Percentiles rank a stretch among this genome's conserved stretches.
Conservation (phyloP, 768 basidiomycete species). For the Hemileccinum rubropunctum region DNA sequence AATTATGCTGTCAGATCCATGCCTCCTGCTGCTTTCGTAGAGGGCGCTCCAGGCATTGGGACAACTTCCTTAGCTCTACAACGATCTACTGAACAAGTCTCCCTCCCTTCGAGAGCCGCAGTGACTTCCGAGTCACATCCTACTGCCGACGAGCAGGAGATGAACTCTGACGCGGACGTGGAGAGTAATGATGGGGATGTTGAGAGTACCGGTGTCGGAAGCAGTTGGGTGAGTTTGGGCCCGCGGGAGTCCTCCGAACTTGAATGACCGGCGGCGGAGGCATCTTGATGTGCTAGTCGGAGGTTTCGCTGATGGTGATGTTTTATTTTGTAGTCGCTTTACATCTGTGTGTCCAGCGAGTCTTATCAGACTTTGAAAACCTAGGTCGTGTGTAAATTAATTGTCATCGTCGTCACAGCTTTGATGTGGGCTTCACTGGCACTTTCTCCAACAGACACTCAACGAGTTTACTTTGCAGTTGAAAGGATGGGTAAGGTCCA, state of each 20-base stretch:
- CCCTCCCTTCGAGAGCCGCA: constrained; percentile 14
- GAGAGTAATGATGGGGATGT: constrained; percentile 62
- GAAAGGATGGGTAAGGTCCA: constrained; percentile 22
- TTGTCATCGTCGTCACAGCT: background rate
- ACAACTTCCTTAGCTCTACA: background rate
- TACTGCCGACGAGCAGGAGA: constrained; percentile 34
- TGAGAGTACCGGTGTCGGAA: constrained; percentile 46
- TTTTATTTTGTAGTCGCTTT: too few relatives aligned
- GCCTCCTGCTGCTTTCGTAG: constrained; percentile 10
- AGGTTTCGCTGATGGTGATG: too few relatives aligned
- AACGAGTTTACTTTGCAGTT: too few relatives aligned
- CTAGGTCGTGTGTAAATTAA: constrained; percentile 8
- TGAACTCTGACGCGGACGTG: constrained; percentile 62
- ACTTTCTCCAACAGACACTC: background rate
- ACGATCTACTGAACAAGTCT: background rate
- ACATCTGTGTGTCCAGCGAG: too few relatives aligned
- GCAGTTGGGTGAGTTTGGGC: constrained; percentile 71
- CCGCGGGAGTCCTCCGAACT: constrained; percentile 19
- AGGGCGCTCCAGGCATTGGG: constrained; percentile 6
- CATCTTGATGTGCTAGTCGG: background rate
- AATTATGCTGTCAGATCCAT: constrained; percentile 21
- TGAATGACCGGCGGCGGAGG: constrained; percentile 10
- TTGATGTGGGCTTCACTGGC: too few relatives aligned
- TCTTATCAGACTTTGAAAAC: too few relatives aligned
- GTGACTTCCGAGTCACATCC: constrained; percentile 7